Percentiles rank a stretch among this genome's conserved stretches.
These are phyloP conservation scores for Ogataea nakhonphanomensis DNA, from an alignment of 805 yeast genomes.

Conservation along the genomic window DNA sequence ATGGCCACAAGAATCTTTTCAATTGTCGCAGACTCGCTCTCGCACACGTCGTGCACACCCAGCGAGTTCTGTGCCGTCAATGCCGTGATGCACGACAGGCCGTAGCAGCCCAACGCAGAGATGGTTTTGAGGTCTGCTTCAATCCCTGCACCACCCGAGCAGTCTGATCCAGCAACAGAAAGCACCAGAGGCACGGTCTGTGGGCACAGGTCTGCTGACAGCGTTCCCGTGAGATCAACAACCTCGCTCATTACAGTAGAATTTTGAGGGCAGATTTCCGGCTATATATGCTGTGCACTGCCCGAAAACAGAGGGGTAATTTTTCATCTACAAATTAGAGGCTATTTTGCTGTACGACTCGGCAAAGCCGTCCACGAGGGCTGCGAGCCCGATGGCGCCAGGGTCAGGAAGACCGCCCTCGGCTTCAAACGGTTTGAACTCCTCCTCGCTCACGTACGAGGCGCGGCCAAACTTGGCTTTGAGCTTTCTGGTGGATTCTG, in stretches of 20 bases:
- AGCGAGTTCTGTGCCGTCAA: constrained; percentile 77
- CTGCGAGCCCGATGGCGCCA: constrained; percentile 83
- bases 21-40: constrained; percentile 46
- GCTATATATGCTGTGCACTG: constrained; percentile 1
- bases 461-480: constrained; percentile 93
- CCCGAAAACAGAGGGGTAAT: constrained; percentile 1
- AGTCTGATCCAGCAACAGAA: constrained; percentile 73
- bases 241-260: not conserved
- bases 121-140: constrained; percentile 88
- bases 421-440: constrained; percentile 44
- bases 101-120: constrained; percentile 75
- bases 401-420: constrained; percentile 89
- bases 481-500: constrained; percentile 66
- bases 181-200: constrained; percentile 38
- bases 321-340: constrained; percentile 15
- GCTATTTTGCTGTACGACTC: constrained; percentile 23
- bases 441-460: constrained; percentile 72
- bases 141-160: constrained; percentile 91
- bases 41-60: constrained; percentile 40
- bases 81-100: constrained; percentile 72
- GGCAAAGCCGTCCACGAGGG: constrained; percentile 31
- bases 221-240: constrained; percentile 9
- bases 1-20: constrained; percentile 49
- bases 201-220: constrained; percentile 9
- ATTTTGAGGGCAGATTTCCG: not conserved